A percentile compares a stretch with the other conserved stretches of the same genome.
These are phyloP conservation scores for Aspergillus ostianus DNA, from an alignment of 495 filamentous ascomycete species.

Conservation along the genomic window DNA sequence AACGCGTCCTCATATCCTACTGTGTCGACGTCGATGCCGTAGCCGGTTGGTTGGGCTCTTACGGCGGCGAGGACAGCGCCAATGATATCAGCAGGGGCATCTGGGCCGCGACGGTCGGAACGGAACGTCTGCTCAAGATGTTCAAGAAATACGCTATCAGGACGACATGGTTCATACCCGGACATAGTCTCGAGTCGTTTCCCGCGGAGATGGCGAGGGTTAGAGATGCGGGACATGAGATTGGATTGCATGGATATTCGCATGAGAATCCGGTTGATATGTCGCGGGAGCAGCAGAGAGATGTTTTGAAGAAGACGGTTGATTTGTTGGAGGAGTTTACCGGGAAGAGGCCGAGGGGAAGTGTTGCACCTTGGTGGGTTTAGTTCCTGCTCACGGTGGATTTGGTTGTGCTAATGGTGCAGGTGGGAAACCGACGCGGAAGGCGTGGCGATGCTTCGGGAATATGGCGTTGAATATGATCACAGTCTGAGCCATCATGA, in stretches of 20 bases:
- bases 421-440: slow-evolving; percentile 42
- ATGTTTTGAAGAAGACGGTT: slow-evolving; percentile 75
- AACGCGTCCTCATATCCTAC: slow-evolving; percentile 55
- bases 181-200: slow-evolving; percentile 75
- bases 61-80: slow-evolving; percentile 64
- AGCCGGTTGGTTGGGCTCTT: slow-evolving; percentile 68
- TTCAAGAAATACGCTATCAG: slow-evolving; percentile 80
- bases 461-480: slow-evolving; percentile 69
- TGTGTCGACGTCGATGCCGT: slow-evolving; percentile 68
- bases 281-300: slow-evolving; percentile 73
- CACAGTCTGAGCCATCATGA: slow-evolving; percentile 67
- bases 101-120: slow-evolving; percentile 71
- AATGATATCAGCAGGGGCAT: slow-evolving; percentile 66
- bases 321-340: slow-evolving; percentile 69
- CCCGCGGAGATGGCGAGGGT: slow-evolving; percentile 72
- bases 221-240: slow-evolving; percentile 74
- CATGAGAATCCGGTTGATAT: slow-evolving; percentile 76
- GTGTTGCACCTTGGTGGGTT: slow-evolving; percentile 49
- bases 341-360: slow-evolving; percentile 67
- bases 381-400: neutral
- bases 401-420: slow-evolving; percentile 1
- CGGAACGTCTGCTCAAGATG: slow-evolving; percentile 66
- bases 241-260: slow-evolving; percentile 71
- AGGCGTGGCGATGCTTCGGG: slow-evolving; percentile 61
- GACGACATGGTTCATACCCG: slow-evolving; percentile 80